Percentiles rank a stretch among this genome's conserved stretches.
These are phyloP conservation scores for Rutidosis leptorrhynchoides DNA, from an alignment of 129 eudicot species.

Conservation along the genomic window DNA sequence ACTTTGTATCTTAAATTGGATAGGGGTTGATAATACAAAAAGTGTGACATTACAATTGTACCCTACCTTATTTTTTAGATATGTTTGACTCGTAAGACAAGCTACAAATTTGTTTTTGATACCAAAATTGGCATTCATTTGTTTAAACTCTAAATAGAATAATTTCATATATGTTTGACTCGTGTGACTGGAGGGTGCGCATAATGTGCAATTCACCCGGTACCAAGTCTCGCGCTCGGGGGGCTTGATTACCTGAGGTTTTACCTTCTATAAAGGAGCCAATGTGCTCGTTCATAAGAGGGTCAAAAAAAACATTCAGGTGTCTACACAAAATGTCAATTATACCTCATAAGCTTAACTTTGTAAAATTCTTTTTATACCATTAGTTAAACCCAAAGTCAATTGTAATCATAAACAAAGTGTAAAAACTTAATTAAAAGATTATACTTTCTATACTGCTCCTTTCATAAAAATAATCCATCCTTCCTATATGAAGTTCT, in stretches of 20 bases:
- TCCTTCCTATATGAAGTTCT: constrained; percentile 9
- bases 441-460: too few relatives aligned
- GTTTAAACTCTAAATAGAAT: background rate
- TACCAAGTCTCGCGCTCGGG: too few relatives aligned
- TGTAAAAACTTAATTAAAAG: too few relatives aligned
- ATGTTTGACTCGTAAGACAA: too few relatives aligned
- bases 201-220: too few relatives aligned
- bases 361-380: constrained; percentile 15
- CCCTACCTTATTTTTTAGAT: constrained; percentile 3
- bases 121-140: constrained; percentile 4
- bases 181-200: too few relatives aligned
- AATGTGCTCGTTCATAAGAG: too few relatives aligned
- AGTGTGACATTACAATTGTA: background rate
- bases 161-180: too few relatives aligned
- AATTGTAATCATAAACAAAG: background rate
- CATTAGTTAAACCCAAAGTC: constrained; percentile 23
- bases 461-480: background rate
- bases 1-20: background rate
- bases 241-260: too few relatives aligned
- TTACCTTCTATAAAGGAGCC: too few relatives aligned
- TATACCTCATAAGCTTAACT: constrained; percentile 4
- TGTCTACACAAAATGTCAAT: constrained; percentile 10
- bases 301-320: too few relatives aligned
- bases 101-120: background rate
- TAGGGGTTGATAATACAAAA: background rate